Evolutionary conservation across 1,284 basidiomycete species (phyloP), one percentile per base, ranked within the genome.

Genomic region (Leccinum subfulvum): DNA sequence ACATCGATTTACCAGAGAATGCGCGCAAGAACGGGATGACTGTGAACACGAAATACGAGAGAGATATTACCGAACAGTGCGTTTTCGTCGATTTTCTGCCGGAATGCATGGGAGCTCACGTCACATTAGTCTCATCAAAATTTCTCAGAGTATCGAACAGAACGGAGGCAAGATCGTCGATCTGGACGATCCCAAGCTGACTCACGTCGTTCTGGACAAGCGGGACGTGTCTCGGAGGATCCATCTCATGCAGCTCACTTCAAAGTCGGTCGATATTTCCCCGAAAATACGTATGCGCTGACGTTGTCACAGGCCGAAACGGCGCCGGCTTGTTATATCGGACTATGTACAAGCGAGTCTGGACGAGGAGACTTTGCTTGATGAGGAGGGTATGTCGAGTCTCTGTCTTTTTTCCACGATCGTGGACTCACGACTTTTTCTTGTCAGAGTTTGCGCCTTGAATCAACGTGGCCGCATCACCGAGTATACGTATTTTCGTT

Each of bases 121-220:
- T 58, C 6, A 51, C 21, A 16, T 21, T 68, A 95, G 93, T 30
- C 85, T 96, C 58, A 65, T 66, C 7, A 74, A 84, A 33, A 71
- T 91, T 3, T 75, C 79, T 9, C 75, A 76, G 61, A 72, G 81
- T 13, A 87, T 97, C 58, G 75, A 68, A 10, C 79, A 83, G 2
- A 85, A 92, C 66, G 94, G 94, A 39, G 95, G 94, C 1, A 82
- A 78, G 56, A 71, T 94, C 16, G 85, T 82, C 4, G 83, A 83
- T 61, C 78, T 97, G 3, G 76, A 84, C 59, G 86, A 96, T 59
- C 82, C 87, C 7, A 91, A 89, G 69, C 78, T 97, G 37, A 96
- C 95, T 0, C 95, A 97, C 73, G 78, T 97, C 49, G 80, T 97
- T 49, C 75, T 95, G 62, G 91, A 95, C 75, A 90, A 89, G 74